Evolutionary conservation across 345 rosid genomes (phyloP), one percentile per base, ranked within the genome.

Genomic region (Arabis hirsuta): DNA sequence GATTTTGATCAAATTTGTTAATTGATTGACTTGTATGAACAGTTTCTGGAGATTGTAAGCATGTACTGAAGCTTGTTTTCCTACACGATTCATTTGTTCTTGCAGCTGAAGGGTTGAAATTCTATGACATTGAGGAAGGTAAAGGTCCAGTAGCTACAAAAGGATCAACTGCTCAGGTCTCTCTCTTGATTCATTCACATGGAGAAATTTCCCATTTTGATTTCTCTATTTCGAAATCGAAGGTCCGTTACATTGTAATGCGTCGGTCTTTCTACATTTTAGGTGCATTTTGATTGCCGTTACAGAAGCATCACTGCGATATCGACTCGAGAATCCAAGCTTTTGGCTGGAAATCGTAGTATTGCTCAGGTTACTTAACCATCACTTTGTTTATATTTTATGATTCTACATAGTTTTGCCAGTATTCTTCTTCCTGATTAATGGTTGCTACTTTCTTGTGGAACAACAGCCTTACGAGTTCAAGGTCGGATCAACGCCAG

Each of bases 281-380:
- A 93, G 97, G 98, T 88, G 82, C 97, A 93, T 69, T 93, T 90
- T 57, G 96, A 90, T 69, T 93, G 96, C 77, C 63, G 83, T 3
- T 93, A 87, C 77, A 81, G 86, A 34, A 84, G 89, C 16, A 79
- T 93, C 20, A 90, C 98, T 1, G 98, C 88, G 29, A 64, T 87
- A 31, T 93, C 98, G 32, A 94, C 91, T 46, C 76, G 97, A 13
- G 98, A 90, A 76, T 94, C 98, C 29, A 94, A 94, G 84, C 94
- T 94, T 55, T 71, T 90, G 62, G 91, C 98, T 51, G 97, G 98
- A 57, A 93, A 93, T 62, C 97, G 98, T 31, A 84, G 72, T 55
- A 90, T 90, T 61, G 83, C 97, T n/a, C 95, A 90, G 96, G 97
- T 90, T 60, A 45, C 39, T 13, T 41, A 5, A 58, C 38, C 38